Conservation (phyloP, 129 eudicot species). For the Tagetes erecta region DNA sequence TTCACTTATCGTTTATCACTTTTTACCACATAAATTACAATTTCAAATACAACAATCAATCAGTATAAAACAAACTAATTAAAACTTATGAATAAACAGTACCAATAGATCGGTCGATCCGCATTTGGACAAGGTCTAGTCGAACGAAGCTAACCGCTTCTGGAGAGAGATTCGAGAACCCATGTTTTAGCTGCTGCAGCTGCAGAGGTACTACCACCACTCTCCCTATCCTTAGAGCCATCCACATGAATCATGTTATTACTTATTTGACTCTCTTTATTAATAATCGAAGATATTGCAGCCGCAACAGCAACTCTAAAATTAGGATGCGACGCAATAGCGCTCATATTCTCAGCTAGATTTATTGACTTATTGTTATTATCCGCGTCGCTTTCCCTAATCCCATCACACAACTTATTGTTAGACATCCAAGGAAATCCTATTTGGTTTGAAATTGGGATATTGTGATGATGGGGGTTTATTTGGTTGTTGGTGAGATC, state of each 20-base stretch:
- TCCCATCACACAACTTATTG: constrained; percentile 28
- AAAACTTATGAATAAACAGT: constrained; percentile 16
- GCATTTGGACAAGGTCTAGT: neutral
- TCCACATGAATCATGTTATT: constrained; percentile 10
- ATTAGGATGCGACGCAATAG: constrained; percentile 81
- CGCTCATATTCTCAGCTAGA: constrained; percentile 72
- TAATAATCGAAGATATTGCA: constrained; percentile 75
- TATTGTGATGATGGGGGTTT: constrained; percentile 26
- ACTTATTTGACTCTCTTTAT: constrained; percentile 60
- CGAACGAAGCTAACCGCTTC: constrained; percentile 36
- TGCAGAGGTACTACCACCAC: constrained; percentile 40
- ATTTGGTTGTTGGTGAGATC: constrained; percentile 57
- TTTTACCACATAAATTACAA: constrained; percentile 35
- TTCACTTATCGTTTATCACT: constrained; percentile 18
- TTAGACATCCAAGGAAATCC: constrained; percentile 58
- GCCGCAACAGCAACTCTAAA: constrained; percentile 96
- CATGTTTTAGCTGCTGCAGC: constrained; percentile 36
- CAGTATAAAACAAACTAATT: constrained; percentile 28
- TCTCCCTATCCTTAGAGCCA: constrained; percentile 38
- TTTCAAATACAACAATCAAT: constrained; percentile 31
- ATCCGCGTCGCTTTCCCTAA: constrained; percentile 13
- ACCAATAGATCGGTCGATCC: neutral
- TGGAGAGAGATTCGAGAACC: constrained; percentile 48
- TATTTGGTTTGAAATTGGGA: constrained; percentile 38
- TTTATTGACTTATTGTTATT: constrained; percentile 23